These are phyloP conservation scores for Botryotinia convoluta DNA, from an alignment of 2,329 filamentous ascomycete species.

Conservation along the genomic window DNA sequence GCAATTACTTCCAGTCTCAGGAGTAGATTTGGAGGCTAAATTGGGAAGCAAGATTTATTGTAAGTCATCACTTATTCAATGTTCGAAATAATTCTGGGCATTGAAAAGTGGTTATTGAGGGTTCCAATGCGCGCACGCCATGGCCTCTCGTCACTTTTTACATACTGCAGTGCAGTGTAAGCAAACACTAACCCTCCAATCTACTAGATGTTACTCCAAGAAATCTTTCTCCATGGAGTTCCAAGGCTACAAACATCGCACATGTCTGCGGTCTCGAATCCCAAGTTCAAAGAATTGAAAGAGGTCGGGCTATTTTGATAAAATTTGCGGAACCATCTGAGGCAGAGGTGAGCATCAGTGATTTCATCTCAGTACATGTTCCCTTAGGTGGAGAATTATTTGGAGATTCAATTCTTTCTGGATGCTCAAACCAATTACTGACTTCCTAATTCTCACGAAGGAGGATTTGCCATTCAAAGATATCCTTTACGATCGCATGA, in stretches of 20 bases:
- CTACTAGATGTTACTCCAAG: conserved; percentile 70
- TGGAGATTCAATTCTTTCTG: neutral
- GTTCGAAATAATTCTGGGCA: too few relatives aligned
- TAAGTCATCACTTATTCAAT: neutral
- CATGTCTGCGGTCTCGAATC: conserved; percentile 81
- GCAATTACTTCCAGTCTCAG: conserved; percentile 31
- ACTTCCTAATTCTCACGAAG: conserved; percentile 26
- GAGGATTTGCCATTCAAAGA: conserved; percentile 61
- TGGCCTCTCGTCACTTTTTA: neutral
- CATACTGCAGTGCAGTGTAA: neutral
- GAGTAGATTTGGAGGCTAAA: conserved; percentile 22
- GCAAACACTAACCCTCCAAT: conserved; percentile 13
- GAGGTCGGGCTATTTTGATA: conserved; percentile 75
- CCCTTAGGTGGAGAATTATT: too few relatives aligned
- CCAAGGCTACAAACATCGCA: conserved; percentile 90
- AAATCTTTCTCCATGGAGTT: conserved; percentile 95
- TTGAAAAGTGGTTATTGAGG: neutral
- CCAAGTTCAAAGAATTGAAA: conserved; percentile 75
- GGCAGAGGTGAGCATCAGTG: conserved; percentile 5
- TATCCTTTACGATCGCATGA: conserved; percentile 90
- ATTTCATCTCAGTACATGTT: neutral
- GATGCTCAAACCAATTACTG: neutral
- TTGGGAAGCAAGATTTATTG: conserved; percentile 19
- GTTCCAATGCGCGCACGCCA: neutral
- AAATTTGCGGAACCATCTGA: conserved; percentile 54